phyloP scores from a whole-genome alignment of 2,329 filamentous ascomycete genomes.

The Colletotrichum noveboracense region DNA sequence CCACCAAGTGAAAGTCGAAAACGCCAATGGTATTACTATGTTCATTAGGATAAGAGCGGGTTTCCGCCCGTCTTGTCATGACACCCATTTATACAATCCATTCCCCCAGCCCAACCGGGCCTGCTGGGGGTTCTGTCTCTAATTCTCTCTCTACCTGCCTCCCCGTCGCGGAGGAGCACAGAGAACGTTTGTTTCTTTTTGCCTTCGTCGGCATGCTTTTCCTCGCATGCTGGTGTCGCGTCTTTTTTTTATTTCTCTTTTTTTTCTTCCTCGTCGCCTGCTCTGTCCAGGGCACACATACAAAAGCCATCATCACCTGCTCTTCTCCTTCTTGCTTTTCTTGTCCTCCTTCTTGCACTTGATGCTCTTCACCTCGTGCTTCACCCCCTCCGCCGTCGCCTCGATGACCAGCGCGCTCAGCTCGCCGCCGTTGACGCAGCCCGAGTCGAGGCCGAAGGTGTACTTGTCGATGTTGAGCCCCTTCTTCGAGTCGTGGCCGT shows the following conservation, averaged over 20 bases:
- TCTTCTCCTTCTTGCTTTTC: conserved; percentile 19
- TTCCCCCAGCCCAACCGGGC: background rate
- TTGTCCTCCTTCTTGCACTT: conserved; percentile 34
- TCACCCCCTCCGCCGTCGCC: conserved; percentile 39
- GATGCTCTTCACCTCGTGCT: conserved; percentile 45
- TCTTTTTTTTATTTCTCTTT: background rate
- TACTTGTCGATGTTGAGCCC: conserved; percentile 69
- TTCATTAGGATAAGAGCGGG: conserved; percentile 3
- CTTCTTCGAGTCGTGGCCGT: conserved; percentile 82
- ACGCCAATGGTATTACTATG: conserved; percentile 4
- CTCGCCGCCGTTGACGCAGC: conserved; percentile 76
- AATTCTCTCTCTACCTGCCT: background rate
- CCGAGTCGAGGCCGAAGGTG: conserved; percentile 85
- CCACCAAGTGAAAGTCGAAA: background rate
- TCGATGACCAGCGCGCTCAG: conserved; percentile 81
- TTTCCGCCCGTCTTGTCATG: background rate
- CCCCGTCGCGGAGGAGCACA: background rate
- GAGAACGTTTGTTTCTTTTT: background rate
- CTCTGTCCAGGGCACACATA: background rate
- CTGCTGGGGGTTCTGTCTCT: background rate
- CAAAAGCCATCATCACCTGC: background rate
- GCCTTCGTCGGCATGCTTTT: background rate
- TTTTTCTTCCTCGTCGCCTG: background rate
- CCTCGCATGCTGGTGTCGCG: background rate
- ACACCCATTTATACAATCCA: background rate